Percentiles rank a stretch among this genome's conserved stretches.
Evolutionary conservation across 257 asterid genomes (phyloP).

Genomic region (Salvia miltiorrhiza): DNA sequence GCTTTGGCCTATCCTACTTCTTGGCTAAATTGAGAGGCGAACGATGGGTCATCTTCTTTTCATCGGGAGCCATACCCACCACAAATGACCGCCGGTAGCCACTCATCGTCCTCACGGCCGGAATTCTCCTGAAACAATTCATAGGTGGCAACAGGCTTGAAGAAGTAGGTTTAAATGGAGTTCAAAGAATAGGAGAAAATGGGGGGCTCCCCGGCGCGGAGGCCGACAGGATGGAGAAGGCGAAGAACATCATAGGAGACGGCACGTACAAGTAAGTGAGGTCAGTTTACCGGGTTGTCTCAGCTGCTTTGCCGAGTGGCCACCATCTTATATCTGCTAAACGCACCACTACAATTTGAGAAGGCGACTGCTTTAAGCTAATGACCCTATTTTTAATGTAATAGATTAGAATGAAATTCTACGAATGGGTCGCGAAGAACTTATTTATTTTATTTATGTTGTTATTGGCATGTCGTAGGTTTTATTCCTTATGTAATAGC

Average conservation of each 20-base stretch:
- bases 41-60: slow-evolving; percentile 91
- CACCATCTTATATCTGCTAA: slow-evolving; percentile 19
- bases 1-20: slow-evolving; percentile 73
- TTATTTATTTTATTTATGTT: no score
- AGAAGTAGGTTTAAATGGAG: slow-evolving; percentile 17
- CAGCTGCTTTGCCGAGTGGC: background rate
- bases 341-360: no score
- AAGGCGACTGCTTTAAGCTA: background rate
- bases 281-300: background rate
- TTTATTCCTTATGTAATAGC: no score
- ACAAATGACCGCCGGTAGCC: slow-evolving; percentile 44
- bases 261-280: slow-evolving; percentile 17
- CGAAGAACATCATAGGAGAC: slow-evolving; percentile 38
- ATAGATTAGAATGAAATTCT: no score
- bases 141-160: no score
- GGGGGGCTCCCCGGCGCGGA: slow-evolving; percentile 27
- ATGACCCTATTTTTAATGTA: no score
- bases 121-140: background rate
- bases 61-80: slow-evolving; percentile 92
- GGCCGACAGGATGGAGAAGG: slow-evolving; percentile 30
- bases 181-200: slow-evolving; percentile 22
- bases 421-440: no score
- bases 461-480: no score
- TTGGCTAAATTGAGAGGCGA: slow-evolving; percentile 87
- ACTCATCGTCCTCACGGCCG: background rate